phyloP scores from a whole-genome alignment of 345 rosid species.

The Corymbia maculata region DNA sequence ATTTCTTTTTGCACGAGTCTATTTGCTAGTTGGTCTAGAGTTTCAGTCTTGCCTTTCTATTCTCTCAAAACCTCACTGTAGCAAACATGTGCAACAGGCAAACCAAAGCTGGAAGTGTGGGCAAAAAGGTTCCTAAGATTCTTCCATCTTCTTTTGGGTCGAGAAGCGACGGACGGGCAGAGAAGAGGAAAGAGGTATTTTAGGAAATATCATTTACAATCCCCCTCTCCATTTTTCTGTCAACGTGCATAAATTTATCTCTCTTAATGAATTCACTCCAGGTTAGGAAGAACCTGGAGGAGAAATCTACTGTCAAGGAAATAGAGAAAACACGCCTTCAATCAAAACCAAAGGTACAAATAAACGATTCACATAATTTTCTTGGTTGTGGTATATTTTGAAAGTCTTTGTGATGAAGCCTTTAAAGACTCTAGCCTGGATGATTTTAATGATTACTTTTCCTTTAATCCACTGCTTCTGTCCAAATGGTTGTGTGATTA shows the following conservation, averaged over 20 bases:
- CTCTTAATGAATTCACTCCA: conserved; percentile 6
- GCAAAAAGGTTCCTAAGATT: conserved; percentile 38
- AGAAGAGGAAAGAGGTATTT: conserved; percentile 37
- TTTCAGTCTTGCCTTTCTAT: not conserved
- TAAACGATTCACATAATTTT: not conserved
- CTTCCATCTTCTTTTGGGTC: conserved; percentile 30
- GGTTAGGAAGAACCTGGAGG: conserved; percentile 27
- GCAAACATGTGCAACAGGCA: conserved; percentile 5
- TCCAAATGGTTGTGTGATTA: not conserved
- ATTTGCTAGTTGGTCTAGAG: not conserved
- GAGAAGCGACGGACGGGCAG: conserved; percentile 21
- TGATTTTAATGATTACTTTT: not conserved
- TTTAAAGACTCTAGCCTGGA: not conserved
- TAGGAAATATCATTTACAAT: not conserved
- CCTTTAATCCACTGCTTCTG: not conserved
- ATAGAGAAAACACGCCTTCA: conserved; percentile 12
- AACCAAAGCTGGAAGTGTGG: not conserved
- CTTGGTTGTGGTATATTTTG: not conserved
- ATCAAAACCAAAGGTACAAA: conserved; percentile 38
- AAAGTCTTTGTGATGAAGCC: not conserved
- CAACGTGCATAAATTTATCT: not conserved
- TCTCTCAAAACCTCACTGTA: no score
- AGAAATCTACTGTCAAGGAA: conserved; percentile 20
- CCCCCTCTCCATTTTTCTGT: not conserved
- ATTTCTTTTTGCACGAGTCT: not conserved